These are phyloP conservation scores for Puccinia hordei DNA, from an alignment of 1,284 basidiomycete genomes.

Conservation along the genomic window DNA sequence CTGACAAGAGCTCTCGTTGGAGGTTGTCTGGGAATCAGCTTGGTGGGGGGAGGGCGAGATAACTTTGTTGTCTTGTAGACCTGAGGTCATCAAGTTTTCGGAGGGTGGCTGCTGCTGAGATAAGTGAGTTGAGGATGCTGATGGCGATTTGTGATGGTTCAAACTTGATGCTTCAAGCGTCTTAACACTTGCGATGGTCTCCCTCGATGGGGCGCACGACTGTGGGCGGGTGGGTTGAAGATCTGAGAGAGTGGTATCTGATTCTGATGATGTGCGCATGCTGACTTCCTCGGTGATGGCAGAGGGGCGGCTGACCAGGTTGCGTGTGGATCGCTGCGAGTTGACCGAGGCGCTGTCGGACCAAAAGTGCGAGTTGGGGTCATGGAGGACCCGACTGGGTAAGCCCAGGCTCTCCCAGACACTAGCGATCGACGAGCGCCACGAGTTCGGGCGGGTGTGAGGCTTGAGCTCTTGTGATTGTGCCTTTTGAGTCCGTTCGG, in stretches of 20 bases:
- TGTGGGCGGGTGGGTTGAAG: neutral
- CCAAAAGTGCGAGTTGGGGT: constrained; percentile 14
- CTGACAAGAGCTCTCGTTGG: neutral
- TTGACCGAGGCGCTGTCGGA: neutral
- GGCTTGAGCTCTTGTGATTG: neutral
- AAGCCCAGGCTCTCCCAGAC: constrained; percentile 41
- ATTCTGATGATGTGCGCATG: neutral
- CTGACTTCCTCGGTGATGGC: constrained; percentile 8
- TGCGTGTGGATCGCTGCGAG: neutral
- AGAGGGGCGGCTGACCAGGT: constrained; percentile 2
- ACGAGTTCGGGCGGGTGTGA: constrained; percentile 19
- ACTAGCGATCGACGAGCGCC: constrained; percentile 42
- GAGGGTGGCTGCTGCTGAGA: neutral
- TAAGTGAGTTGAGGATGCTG: neutral
- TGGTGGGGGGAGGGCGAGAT: neutral
- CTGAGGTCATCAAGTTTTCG: neutral
- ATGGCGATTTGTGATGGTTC: neutral
- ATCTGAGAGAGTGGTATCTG: neutral
- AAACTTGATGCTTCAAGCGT: neutral
- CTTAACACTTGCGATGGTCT: neutral
- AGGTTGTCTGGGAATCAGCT: neutral
- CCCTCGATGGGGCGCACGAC: neutral
- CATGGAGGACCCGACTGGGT: constrained; percentile 28
- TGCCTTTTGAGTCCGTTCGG: neutral
- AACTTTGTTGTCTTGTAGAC: neutral